phyloP scores from a whole-genome alignment of 345 rosid genomes.

The Eucalyptus polybractea region DNA sequence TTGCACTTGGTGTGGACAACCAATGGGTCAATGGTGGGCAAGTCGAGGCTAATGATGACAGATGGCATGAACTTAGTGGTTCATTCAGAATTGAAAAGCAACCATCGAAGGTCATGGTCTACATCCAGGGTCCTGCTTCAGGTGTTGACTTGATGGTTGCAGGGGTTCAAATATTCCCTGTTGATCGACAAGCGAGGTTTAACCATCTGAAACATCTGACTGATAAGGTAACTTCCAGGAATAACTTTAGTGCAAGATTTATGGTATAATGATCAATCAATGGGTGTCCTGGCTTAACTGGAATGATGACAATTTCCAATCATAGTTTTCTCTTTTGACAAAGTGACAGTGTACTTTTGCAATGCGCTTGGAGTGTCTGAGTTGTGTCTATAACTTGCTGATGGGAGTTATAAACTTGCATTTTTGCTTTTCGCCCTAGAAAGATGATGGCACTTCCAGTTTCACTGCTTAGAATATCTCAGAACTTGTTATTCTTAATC shows the following conservation, averaged over 20 bases:
- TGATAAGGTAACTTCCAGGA: conserved; percentile 61
- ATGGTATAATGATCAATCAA: not conserved
- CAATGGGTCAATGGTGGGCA: conserved; percentile 98
- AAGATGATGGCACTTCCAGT: not conserved
- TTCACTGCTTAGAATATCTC: not conserved
- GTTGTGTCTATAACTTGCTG: conserved; percentile 8
- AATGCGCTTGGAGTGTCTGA: not conserved
- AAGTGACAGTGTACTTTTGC: not conserved
- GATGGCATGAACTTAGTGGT: conserved; percentile 91
- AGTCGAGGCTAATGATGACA: conserved; percentile 48
- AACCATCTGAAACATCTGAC: conserved; percentile 42
- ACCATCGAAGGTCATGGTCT: conserved; percentile 71
- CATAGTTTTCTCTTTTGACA: not conserved
- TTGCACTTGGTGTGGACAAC: conserved; percentile 74
- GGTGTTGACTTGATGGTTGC: conserved; percentile 83
- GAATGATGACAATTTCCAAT: not conserved
- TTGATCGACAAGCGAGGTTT: conserved; percentile 52
- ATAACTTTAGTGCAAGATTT: not conserved
- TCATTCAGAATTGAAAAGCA: conserved; percentile 94
- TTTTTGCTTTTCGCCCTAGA: not conserved
- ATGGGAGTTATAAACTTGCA: conserved; percentile 11
- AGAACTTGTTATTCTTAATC: not conserved
- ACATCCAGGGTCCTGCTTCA: conserved; percentile 85
- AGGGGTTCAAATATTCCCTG: conserved; percentile 78
- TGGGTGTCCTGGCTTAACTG: not conserved